Conservation (phyloP, 2,329 filamentous ascomycete species). For the Biscogniauxia mediterranea region DNA sequence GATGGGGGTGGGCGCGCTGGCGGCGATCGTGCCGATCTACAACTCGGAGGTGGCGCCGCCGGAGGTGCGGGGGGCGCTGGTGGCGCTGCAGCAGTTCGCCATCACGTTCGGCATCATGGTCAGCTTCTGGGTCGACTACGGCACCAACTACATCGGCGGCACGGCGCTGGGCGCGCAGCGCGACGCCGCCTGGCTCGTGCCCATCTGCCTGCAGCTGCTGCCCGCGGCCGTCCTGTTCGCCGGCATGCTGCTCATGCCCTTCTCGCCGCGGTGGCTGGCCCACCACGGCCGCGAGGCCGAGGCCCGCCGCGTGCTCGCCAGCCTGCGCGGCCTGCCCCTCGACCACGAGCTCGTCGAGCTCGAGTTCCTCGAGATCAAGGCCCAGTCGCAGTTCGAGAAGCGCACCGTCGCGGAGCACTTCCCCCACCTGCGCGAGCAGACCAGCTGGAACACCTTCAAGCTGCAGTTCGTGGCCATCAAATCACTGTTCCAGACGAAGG, state of each 20-base stretch:
- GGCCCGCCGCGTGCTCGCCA: constrained; percentile 60
- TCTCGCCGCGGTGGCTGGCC: constrained; percentile 72
- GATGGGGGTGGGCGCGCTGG: constrained; percentile 67
- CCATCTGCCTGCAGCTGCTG: constrained; percentile 67
- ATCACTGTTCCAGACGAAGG: constrained; percentile 61
- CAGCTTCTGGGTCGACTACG: constrained; percentile 63
- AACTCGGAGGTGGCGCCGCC: constrained; percentile 47
- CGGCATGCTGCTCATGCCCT: constrained; percentile 79
- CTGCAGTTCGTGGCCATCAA: constrained; percentile 67
- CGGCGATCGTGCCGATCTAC: constrained; percentile 63
- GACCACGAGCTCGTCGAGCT: constrained; percentile 69
- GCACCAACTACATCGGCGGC: constrained; percentile 65
- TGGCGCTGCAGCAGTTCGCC: constrained; percentile 49
- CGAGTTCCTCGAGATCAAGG: constrained; percentile 82
- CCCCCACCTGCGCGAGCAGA: constrained; percentile 60
- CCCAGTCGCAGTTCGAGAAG: constrained; percentile 76
- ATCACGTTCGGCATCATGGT: constrained; percentile 64
- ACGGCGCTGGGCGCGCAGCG: constrained; percentile 46
- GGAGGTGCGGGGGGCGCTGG: constrained; percentile 41
- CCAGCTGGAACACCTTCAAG: constrained; percentile 62
- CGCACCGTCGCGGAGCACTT: constrained; percentile 65
- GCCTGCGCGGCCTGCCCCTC: constrained; percentile 58
- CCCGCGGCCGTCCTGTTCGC: constrained; percentile 64
- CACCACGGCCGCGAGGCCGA: constrained; percentile 64
- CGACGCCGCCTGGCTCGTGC: constrained; percentile 71